Base-by-base conservation (phyloP, 2,329 filamentous ascomycete genomes). In the Chalaropsis ovoidea region DNA sequence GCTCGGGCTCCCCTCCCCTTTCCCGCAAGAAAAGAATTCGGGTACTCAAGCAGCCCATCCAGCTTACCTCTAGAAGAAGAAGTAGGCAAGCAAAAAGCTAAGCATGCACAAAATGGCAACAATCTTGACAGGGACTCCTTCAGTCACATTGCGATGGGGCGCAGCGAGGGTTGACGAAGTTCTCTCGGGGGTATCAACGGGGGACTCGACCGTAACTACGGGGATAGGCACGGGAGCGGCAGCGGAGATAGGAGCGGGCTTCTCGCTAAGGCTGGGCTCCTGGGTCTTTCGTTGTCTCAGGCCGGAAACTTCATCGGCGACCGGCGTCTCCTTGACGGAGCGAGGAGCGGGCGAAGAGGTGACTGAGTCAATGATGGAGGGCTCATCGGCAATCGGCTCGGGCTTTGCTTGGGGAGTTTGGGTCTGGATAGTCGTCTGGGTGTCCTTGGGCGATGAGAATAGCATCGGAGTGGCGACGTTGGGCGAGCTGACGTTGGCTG, bases 81-180 rank as follows among this genome's bases (percentile, higher is more conserved):
- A 84, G 77, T 96, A 99, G 65, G 91, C 94, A 71, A 97, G 82
- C 73, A 99, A 77, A 79, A 99, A 99, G 79, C 90, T 92, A 69
- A 95, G 72, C 71, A 99, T 79, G 74, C 92, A 96, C 54, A 99
- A 79, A 24, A 85, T 79, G 24, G 94, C 93, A 56, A 89, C 89
- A 69, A 93, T 83, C 75, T 93, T 87, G 62, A 99, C 84, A 0
- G 94, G 86, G 2, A 99, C 93, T 24, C 94, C 93, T 71, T 91
- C 85, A 43, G 66, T 63, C 27, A 65, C 64, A 60, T 61, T 65
- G 13, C 68, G 65, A 19, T 62, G 62, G 24, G 66, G 61, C 5
- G 65, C 60, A 31, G 62, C 65, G 31, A 68, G 41, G 35, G 60
- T 49, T 10, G 49, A 35, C 39, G 31, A 41, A 22, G 43, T 17